Conservation (phyloP, 805 yeast species). For the Maudiozyma serrabonitensis region DNA sequence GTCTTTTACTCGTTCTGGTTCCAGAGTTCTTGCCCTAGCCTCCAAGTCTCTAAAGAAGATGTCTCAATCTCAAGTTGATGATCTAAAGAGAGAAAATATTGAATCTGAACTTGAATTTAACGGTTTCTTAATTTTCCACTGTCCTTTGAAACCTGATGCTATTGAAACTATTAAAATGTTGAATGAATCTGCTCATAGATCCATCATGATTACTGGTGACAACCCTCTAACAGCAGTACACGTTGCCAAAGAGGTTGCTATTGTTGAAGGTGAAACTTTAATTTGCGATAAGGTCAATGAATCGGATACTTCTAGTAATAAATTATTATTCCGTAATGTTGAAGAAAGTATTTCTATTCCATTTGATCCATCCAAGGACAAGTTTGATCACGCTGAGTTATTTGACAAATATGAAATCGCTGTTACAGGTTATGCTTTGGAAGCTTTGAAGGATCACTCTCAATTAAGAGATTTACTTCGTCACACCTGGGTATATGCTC, state of each 20-base stretch:
- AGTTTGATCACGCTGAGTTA: conserved; percentile 32
- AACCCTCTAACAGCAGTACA: conserved; percentile 97
- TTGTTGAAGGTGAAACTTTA: conserved; percentile 73
- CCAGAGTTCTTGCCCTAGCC: conserved; percentile 93
- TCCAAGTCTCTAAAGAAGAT: conserved; percentile 59
- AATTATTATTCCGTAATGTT: conserved; percentile 77
- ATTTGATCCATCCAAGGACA: conserved; percentile 43
- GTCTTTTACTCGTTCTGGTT: conserved; percentile 88
- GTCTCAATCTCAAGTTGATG: conserved; percentile 41
- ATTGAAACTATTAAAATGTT: conserved; percentile 82
- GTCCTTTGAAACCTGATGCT: conserved; percentile 94
- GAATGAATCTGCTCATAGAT: conserved; percentile 90
- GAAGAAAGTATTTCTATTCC: conserved; percentile 66
- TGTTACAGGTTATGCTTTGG: conserved; percentile 84
- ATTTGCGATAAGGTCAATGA: conserved; percentile 81
- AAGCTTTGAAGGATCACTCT: conserved; percentile 51
- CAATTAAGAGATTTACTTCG: conserved; percentile 68
- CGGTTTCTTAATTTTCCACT: conserved; percentile 93
- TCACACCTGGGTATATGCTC: conserved; percentile 94
- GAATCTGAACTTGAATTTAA: conserved; percentile 72
- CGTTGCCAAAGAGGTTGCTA: conserved; percentile 88
- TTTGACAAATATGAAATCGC: conserved; percentile 74
- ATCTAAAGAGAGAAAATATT: conserved; percentile 62
- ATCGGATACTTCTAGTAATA: conserved; percentile 40
- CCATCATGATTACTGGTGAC: conserved; percentile 97